Conservation (phyloP, 208 protist species). For the Trypanosoma brucei region DNA sequence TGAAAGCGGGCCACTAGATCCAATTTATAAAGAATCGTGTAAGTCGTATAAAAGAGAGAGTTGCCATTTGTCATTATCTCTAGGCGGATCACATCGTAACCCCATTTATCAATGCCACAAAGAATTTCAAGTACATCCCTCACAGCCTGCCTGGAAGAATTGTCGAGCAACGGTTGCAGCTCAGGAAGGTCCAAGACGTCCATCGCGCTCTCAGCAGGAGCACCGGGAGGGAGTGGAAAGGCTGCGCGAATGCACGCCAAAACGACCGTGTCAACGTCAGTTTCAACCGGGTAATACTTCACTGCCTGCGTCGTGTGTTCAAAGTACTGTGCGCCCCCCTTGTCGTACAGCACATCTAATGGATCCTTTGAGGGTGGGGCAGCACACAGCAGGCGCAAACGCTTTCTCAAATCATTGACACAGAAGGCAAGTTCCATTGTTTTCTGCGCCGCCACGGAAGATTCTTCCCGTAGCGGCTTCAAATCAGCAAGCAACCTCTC, state of each 20-base stretch:
- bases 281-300: constrained; percentile 67
- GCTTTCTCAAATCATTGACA: constrained; percentile 54
- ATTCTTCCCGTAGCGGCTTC: constrained; percentile 63
- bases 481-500: constrained; percentile 36
- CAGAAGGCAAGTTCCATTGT: constrained; percentile 56
- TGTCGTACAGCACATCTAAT: constrained; percentile 78
- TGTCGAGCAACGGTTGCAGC: constrained; percentile 42
- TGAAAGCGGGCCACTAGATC: constrained; percentile 83
- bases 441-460: constrained; percentile 36
- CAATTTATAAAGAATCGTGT: constrained; percentile 83
- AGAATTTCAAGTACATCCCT: constrained; percentile 76
- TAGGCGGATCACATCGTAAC: constrained; percentile 86
- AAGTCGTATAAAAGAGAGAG: constrained; percentile 85
- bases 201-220: constrained; percentile 45
- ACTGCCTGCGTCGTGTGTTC: constrained; percentile 59
- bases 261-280: constrained; percentile 53
- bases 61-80: constrained; percentile 85
- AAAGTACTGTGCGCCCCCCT: constrained; percentile 83
- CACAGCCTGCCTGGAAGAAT: constrained; percentile 46
- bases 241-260: constrained; percentile 62
- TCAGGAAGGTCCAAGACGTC: constrained; percentile 52
- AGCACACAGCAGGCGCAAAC: constrained; percentile 37
- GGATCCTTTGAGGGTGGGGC: constrained; percentile 49
- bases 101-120: constrained; percentile 81
- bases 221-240: constrained; percentile 48